These are phyloP conservation scores for Craspedostauros australis DNA, from an alignment of 108 stramenopile species.

Conservation along the genomic window DNA sequence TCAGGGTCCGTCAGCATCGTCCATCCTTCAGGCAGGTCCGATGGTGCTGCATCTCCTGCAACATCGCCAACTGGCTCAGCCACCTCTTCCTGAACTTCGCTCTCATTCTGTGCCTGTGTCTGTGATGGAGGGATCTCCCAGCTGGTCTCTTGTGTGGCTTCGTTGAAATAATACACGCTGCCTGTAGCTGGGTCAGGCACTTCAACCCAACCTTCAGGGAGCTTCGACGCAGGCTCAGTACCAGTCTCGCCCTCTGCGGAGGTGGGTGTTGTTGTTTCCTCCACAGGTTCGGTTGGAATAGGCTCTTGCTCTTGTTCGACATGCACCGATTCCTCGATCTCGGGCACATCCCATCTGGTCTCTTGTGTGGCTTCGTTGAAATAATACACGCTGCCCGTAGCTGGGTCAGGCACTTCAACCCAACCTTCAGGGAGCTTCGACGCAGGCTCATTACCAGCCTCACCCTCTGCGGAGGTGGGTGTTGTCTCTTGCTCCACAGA, in stretches of 20 bases:
- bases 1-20: conserved; percentile 7
- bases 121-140: conserved; percentile 31
- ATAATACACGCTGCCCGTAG: conserved; percentile 40
- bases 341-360: conserved; percentile 62
- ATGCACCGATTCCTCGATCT: background rate
- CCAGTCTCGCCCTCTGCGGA: background rate
- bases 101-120: background rate
- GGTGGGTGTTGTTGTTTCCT: background rate
- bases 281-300: background rate
- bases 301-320: conserved; percentile 2
- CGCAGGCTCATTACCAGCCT: background rate
- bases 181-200: conserved; percentile 31
- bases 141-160: conserved; percentile 17
- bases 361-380: conserved; percentile 49
- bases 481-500: background rate
- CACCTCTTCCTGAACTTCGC: background rate
- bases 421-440: conserved; percentile 37
- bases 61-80: background rate
- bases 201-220: conserved; percentile 57
- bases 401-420: conserved; percentile 36
- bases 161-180: conserved; percentile 39
- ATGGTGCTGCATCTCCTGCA: background rate
- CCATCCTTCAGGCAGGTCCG: conserved; percentile 8
- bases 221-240: background rate
- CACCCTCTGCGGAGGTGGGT: no score